A percentile compares a stretch with the other conserved stretches of the same genome.
Conservation (phyloP, 257 asterid genomes). For the Cruciata laevipes region DNA sequence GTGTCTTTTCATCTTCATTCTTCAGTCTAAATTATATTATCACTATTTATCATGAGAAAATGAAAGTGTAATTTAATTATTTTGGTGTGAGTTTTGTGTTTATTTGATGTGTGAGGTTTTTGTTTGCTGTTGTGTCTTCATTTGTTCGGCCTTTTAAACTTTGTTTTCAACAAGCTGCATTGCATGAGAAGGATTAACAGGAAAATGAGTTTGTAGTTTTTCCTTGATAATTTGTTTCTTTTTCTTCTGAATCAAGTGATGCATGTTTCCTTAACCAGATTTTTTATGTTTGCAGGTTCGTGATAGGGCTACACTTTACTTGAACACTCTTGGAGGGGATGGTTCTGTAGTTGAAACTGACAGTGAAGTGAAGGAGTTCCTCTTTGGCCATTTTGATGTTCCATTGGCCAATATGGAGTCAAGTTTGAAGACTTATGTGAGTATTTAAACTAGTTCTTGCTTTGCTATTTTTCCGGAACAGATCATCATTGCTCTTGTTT, state of each 20-base stretch:
- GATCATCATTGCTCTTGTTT: constrained; percentile 12
- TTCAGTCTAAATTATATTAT: background rate
- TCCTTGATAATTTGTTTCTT: background rate
- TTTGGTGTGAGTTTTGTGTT: background rate
- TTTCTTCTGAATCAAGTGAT: background rate
- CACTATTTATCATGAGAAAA: background rate
- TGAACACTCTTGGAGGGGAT: constrained; percentile 90
- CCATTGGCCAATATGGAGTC: constrained; percentile 81
- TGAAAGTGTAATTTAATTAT: background rate
- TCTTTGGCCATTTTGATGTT: constrained; percentile 81
- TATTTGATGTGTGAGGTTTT: background rate
- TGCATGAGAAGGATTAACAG: background rate
- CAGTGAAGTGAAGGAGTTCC: constrained; percentile 71
- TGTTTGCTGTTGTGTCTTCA: background rate
- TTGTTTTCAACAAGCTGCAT: background rate
- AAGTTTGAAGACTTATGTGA: constrained; percentile 82
- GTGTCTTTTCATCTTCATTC: background rate
- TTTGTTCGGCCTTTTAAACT: background rate
- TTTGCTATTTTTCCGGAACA: constrained; percentile 2
- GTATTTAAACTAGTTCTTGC: constrained; percentile 23
- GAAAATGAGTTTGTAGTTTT: background rate
- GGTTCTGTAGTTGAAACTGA: constrained; percentile 88
- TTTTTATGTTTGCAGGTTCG: constrained; percentile 58
- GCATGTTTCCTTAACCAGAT: background rate
- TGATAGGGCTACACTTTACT: constrained; percentile 96